A percentile compares a stretch with the other conserved stretches of the same genome.
These are phyloP conservation scores for Penicillium subrubescens DNA, from an alignment of 495 filamentous ascomycete genomes.

Conservation along the genomic window DNA sequence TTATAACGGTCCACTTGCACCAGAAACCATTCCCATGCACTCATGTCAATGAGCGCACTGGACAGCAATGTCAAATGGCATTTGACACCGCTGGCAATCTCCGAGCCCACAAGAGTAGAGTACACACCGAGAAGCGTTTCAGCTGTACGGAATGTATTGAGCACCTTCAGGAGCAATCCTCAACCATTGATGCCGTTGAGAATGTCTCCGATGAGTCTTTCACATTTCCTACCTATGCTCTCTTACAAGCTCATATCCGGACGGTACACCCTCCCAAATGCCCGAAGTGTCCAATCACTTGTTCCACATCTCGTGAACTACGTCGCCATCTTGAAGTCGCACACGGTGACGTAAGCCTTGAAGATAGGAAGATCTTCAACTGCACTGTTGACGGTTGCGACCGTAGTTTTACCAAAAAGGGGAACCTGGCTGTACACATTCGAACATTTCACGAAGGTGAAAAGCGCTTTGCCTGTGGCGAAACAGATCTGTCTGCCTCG, in stretches of 20 bases:
- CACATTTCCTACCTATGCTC: conserved; percentile 70
- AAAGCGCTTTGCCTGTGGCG: conserved; percentile 71
- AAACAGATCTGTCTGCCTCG: conserved; percentile 57
- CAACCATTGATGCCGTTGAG: conserved; percentile 13
- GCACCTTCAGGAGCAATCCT: conserved; percentile 27
- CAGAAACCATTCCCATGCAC: conserved; percentile 68
- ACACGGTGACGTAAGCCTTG: conserved; percentile 62
- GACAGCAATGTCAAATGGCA: conserved; percentile 61
- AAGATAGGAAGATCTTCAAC: conserved; percentile 60
- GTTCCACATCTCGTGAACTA: conserved; percentile 59
- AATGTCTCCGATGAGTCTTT: conserved; percentile 25
- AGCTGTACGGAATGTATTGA: conserved; percentile 69
- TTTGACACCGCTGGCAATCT: conserved; percentile 73
- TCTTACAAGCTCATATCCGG: conserved; percentile 71
- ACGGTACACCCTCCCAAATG: conserved; percentile 75
- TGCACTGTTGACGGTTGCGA: conserved; percentile 69
- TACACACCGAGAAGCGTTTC: conserved; percentile 69
- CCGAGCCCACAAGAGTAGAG: conserved; percentile 66
- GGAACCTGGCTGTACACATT: conserved; percentile 79
- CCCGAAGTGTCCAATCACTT: conserved; percentile 66
- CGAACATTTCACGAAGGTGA: conserved; percentile 71
- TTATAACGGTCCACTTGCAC: conserved; percentile 70
- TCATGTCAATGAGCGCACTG: conserved; percentile 56
- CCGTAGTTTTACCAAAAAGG: conserved; percentile 72
- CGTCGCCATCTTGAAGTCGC: conserved; percentile 70